These are phyloP conservation scores for Tulasnella sp. DNA, from an alignment of 768 basidiomycete species.

Conservation along the genomic window DNA sequence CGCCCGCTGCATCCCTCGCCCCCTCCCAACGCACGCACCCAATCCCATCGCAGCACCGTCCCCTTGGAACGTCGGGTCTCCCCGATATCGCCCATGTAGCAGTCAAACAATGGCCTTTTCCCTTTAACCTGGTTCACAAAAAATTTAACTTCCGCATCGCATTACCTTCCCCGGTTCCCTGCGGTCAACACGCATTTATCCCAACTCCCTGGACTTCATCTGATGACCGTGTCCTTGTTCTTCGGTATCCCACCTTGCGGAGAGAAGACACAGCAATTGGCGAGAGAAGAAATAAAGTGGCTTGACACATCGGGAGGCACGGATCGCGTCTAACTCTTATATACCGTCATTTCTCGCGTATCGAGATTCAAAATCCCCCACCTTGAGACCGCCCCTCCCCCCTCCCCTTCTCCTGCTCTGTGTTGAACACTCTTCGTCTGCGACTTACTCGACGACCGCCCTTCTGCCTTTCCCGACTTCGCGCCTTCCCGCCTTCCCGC, in stretches of 20 bases:
- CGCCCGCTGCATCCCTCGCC: neutral
- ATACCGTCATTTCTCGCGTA: neutral
- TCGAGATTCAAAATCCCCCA: neutral
- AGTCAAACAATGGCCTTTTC: neutral
- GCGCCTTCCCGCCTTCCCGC: neutral
- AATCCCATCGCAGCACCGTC: neutral
- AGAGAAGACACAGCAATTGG: neutral
- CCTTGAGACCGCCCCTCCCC: neutral
- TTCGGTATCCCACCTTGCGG: neutral
- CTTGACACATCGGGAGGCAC: neutral
- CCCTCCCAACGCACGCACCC: neutral
- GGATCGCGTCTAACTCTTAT: neutral
- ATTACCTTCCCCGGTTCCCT: neutral
- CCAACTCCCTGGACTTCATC: no score
- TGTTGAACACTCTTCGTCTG: slow-evolving; percentile 1
- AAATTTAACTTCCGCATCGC: neutral
- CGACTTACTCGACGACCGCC: neutral
- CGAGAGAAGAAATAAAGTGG: neutral
- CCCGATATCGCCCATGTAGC: neutral
- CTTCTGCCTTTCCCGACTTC: neutral
- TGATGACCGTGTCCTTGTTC: slow-evolving; percentile 4
- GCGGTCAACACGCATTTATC: neutral
- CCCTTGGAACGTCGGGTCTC: neutral
- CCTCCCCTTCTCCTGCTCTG: neutral
- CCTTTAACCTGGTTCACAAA: neutral